Conservation (phyloP, 306 rosid genomes). For the Neltuma alba region DNA sequence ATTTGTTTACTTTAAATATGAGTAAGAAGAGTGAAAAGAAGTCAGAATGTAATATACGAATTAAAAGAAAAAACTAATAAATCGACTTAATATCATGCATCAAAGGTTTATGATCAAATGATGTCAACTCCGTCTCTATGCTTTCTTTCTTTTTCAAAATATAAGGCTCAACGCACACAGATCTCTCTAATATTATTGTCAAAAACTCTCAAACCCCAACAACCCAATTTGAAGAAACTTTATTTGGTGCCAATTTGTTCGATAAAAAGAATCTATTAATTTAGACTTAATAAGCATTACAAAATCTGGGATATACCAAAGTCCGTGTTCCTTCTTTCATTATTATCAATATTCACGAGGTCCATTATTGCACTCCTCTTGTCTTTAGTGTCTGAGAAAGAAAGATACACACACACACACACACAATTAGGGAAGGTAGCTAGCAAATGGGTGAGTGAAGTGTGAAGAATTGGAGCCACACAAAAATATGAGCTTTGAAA, state of each 20-base stretch:
- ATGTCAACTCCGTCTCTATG: neutral
- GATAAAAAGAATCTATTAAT: neutral
- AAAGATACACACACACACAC: too few species aligned
- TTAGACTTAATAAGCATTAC: too few species aligned
- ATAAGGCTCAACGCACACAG: neutral
- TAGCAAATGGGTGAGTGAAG: neutral
- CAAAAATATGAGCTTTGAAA: slow-evolving; percentile 11
- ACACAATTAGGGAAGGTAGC: neutral
- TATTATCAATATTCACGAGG: neutral
- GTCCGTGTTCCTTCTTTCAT: neutral
- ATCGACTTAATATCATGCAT: neutral
- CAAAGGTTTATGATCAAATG: neutral
- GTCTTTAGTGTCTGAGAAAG: neutral
- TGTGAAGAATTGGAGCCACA: slow-evolving; percentile 15
- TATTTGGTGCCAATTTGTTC: neutral
- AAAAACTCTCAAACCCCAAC: neutral
- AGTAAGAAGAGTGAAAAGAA: neutral
- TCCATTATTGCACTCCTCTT: neutral
- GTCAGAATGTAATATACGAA: neutral
- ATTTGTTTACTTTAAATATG: neutral
- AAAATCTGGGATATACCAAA: neutral
- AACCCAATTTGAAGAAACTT: too few species aligned
- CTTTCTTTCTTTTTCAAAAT: neutral
- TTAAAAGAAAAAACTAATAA: neutral
- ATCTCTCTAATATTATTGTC: neutral